These are phyloP conservation scores for Candida vaughaniae DNA, from an alignment of 805 yeast genomes.

Conservation along the genomic window DNA sequence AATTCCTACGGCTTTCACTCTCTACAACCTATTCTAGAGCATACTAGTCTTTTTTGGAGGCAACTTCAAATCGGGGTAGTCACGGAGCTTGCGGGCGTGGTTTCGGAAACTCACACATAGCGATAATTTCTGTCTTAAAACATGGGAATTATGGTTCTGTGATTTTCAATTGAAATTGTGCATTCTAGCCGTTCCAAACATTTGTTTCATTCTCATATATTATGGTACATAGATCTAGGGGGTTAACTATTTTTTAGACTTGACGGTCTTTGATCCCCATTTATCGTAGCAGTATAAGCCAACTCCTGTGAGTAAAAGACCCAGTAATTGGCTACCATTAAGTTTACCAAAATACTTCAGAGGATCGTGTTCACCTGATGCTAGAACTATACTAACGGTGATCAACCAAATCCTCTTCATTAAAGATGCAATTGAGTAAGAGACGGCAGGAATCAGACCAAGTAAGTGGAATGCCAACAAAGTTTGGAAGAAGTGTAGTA, in stretches of 20 bases:
- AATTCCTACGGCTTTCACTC: constrained; percentile 41
- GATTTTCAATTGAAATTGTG: constrained; percentile 11
- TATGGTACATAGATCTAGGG: background rate
- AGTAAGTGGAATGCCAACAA: constrained; percentile 77
- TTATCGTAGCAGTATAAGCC: constrained; percentile 66
- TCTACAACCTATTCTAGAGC: constrained; percentile 52
- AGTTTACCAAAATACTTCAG: constrained; percentile 33
- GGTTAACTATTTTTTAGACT: constrained; percentile 2
- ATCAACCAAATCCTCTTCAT: constrained; percentile 87
- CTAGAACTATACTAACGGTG: constrained; percentile 63
- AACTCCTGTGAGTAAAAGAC: constrained; percentile 48
- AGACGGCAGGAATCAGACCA: constrained; percentile 78
- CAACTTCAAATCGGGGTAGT: constrained; percentile 30
- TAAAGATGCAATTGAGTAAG: constrained; percentile 84
- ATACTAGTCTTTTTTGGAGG: constrained; percentile 35
- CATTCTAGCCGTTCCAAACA: constrained; percentile 7
- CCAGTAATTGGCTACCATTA: constrained; percentile 46
- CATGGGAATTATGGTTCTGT: background rate
- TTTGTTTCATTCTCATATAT: background rate
- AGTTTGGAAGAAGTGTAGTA: constrained; percentile 77
- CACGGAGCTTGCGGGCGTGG: constrained; percentile 43
- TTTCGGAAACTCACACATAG: constrained; percentile 13
- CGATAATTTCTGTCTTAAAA: constrained; percentile 2
- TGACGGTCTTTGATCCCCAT: constrained; percentile 46
- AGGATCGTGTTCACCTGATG: constrained; percentile 41